phyloP scores from a whole-genome alignment of 345 rosid genomes.

The Pistacia vera region DNA sequence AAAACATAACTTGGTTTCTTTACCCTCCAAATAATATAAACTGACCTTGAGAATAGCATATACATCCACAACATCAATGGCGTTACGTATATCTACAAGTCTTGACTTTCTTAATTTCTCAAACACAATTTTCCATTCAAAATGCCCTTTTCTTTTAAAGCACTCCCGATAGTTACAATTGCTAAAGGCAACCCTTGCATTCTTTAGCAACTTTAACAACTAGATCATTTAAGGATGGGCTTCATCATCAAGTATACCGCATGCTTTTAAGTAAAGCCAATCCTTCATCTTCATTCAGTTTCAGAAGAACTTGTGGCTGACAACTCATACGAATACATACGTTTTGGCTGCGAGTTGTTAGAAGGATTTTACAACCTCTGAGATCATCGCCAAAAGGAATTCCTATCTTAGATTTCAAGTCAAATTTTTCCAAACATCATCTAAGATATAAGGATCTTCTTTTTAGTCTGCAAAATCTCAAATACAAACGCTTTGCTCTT shows the following conservation, averaged over 20 bases:
- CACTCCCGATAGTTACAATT: background rate
- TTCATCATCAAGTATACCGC: background rate
- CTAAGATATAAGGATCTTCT: slow-evolving; percentile 24
- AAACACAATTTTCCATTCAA: background rate
- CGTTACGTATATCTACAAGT: too few species aligned
- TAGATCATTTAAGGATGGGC: background rate
- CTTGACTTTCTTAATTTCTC: too few species aligned
- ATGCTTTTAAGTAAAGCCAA: background rate
- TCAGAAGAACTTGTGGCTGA: background rate
- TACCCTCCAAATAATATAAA: too few species aligned
- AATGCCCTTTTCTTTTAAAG: background rate
- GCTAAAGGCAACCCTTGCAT: slow-evolving; percentile 3
- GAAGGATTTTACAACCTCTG: slow-evolving; percentile 13
- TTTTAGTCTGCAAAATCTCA: background rate
- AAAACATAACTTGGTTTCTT: too few species aligned
- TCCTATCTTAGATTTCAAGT: slow-evolving; percentile 7
- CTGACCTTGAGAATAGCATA: too few species aligned
- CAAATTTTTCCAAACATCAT: slow-evolving; percentile 26
- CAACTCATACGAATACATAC: background rate
- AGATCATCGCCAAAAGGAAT: background rate
- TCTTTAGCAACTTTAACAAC: background rate
- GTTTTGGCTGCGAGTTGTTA: background rate
- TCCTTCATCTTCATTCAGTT: slow-evolving; percentile 8
- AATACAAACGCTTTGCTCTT: slow-evolving; percentile 14
- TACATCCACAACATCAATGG: too few species aligned